Conservation (phyloP, 352 stramenopile genomes). For the Pythium folliculosum region DNA sequence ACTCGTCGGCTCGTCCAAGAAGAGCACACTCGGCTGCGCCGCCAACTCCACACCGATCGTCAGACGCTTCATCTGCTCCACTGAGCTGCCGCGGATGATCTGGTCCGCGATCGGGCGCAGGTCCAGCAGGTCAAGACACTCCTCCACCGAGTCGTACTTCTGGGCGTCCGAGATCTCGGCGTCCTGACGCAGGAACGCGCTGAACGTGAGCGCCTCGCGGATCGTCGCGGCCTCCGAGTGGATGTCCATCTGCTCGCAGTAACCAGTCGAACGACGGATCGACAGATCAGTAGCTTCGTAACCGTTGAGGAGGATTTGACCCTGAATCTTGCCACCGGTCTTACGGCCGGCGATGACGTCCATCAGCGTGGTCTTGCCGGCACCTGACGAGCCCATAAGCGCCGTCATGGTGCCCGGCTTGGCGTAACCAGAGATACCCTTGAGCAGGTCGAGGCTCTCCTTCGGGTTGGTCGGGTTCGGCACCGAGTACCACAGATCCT, state of each 20-base stretch:
- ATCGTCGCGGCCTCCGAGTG: constrained; percentile 19
- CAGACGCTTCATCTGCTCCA: constrained; percentile 48
- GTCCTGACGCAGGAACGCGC: constrained; percentile 15
- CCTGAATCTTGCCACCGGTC: constrained; percentile 79
- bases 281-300: constrained; percentile 60
- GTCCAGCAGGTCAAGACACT: constrained; percentile 41
- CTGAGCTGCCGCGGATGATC: constrained; percentile 34
- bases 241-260: constrained; percentile 43
- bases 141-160: constrained; percentile 40
- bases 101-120: constrained; percentile 33
- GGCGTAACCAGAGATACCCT: constrained; percentile 50
- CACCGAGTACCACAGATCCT: constrained; percentile 35
- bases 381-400: constrained; percentile 70
- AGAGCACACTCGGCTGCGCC: constrained; percentile 69
- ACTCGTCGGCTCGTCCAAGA: constrained; percentile 72
- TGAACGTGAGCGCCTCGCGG: constrained; percentile 20
- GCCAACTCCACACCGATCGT: constrained; percentile 70
- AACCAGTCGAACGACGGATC: constrained; percentile 41
- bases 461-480: constrained; percentile 26
- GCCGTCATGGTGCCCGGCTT: constrained; percentile 57
- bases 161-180: constrained; percentile 26
- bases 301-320: constrained; percentile 89
- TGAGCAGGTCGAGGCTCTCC: constrained; percentile 47
- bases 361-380: constrained; percentile 94
- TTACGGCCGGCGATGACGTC: constrained; percentile 95